These are phyloP conservation scores for Candida taoyuanica DNA, from an alignment of 805 yeast genomes.

Conservation along the genomic window DNA sequence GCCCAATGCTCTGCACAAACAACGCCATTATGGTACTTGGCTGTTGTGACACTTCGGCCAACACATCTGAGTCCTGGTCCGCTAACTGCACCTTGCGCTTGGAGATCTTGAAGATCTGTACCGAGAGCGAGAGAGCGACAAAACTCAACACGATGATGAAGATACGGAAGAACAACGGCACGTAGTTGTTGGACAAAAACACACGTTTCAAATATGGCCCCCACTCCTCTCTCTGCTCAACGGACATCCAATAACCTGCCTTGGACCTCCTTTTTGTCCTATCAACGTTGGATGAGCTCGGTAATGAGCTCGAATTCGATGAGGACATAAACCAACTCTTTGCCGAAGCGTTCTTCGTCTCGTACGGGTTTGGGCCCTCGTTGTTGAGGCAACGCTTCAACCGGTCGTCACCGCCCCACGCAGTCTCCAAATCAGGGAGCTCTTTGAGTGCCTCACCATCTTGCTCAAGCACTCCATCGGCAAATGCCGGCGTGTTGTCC, in stretches of 20 bases:
- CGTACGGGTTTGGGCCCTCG: slow-evolving; percentile 18
- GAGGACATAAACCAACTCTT: slow-evolving; percentile 9
- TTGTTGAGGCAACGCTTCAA: slow-evolving; percentile 47
- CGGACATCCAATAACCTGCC: slow-evolving; percentile 68
- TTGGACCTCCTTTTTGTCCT: slow-evolving; percentile 41
- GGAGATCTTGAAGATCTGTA: slow-evolving; percentile 45
- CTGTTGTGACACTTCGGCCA: slow-evolving; percentile 52
- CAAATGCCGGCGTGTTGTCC: slow-evolving; percentile 37
- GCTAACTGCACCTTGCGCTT: slow-evolving; percentile 19
- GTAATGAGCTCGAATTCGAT: slow-evolving; percentile 1
- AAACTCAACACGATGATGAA: slow-evolving; percentile 54
- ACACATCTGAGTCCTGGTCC: slow-evolving; percentile 4
- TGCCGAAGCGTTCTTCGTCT: not conserved
- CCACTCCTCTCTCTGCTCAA: slow-evolving; percentile 58
- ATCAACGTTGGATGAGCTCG: slow-evolving; percentile 21
- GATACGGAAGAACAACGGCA: slow-evolving; percentile 72
- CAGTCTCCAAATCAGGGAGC: slow-evolving; percentile 41
- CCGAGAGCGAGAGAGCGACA: slow-evolving; percentile 70
- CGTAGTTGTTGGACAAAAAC: slow-evolving; percentile 69
- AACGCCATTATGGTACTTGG: slow-evolving; percentile 93
- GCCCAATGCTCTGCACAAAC: slow-evolving; percentile 73
- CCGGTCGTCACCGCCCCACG: slow-evolving; percentile 72
- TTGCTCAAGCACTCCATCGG: slow-evolving; percentile 21
- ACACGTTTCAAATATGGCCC: slow-evolving; percentile 55
- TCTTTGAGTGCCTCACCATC: slow-evolving; percentile 24